These are phyloP conservation scores for Lasiodiplodia gonubiensis DNA, from an alignment of 2,329 filamentous ascomycete species.

Conservation along the genomic window DNA sequence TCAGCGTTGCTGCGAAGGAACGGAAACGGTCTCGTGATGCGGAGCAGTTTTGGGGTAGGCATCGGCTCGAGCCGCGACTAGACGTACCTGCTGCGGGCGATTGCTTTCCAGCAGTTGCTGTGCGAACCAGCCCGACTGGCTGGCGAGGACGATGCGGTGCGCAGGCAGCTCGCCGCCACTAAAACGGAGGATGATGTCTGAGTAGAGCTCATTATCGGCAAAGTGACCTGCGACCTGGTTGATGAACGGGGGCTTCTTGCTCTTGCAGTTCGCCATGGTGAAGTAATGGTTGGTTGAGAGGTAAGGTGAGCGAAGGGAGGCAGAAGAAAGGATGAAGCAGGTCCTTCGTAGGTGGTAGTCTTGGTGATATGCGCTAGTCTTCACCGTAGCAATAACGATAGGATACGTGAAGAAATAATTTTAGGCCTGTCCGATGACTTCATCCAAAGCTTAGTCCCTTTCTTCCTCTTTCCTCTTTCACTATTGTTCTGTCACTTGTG, in stretches of 20 bases:
- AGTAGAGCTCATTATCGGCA: slow-evolving; percentile 1
- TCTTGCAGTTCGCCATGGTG: not conserved
- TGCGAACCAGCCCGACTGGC: slow-evolving; percentile 16
- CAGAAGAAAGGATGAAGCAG: not conserved
- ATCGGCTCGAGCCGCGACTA: too few relatives aligned
- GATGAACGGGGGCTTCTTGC: not conserved
- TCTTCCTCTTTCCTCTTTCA: not conserved
- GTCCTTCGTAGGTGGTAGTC: not conserved
- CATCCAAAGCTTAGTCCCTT: not conserved
- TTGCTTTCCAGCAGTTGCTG: not conserved
- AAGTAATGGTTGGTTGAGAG: not conserved
- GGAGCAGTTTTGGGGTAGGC: not conserved
- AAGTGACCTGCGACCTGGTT: not conserved
- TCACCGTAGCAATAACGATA: too few relatives aligned
- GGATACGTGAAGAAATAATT: not conserved
- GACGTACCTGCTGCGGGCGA: not conserved
- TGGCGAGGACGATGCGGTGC: slow-evolving; percentile 23
- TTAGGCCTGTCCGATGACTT: not conserved
- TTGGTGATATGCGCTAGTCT: not conserved
- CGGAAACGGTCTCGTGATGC: too few relatives aligned
- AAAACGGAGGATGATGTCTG: slow-evolving; percentile 13
- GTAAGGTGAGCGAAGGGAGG: not conserved
- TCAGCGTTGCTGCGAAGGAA: too few relatives aligned
- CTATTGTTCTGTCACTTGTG: not conserved
- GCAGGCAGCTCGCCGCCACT: not conserved